These are phyloP conservation scores for Scenedesmus sp. DNA, from an alignment of 163 green algal genomes.

Conservation along the genomic window DNA sequence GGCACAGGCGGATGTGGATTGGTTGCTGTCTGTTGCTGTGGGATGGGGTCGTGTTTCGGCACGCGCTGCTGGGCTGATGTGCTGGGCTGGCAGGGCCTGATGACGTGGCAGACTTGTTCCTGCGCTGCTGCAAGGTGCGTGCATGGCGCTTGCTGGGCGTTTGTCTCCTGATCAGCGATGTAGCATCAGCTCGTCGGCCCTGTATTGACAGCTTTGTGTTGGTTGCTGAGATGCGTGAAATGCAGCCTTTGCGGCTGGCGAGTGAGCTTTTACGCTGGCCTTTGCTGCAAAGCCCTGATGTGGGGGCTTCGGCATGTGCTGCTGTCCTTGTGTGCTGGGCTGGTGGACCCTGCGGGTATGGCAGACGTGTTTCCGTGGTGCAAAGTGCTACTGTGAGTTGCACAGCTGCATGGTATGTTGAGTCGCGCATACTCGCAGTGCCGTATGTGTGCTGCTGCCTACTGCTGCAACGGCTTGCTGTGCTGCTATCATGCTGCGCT, in stretches of 20 bases:
- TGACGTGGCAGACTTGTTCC: constrained; percentile 79
- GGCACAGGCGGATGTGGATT: neutral
- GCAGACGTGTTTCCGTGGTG: constrained; percentile 78
- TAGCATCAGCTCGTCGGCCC: too few relatives aligned
- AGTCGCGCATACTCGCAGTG: too few relatives aligned
- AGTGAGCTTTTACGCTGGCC: too few relatives aligned
- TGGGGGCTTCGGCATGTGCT: constrained; percentile 9
- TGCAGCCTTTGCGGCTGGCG: too few relatives aligned
- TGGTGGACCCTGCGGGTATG: constrained; percentile 68
- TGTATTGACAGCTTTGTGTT: too few relatives aligned
- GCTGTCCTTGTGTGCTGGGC: constrained; percentile 65
- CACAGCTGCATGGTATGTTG: too few relatives aligned
- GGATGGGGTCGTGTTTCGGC: constrained; percentile 10
- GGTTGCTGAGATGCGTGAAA: too few relatives aligned
- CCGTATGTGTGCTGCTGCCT: too few relatives aligned
- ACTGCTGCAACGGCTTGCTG: too few relatives aligned
- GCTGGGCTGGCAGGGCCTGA: constrained; percentile 59
- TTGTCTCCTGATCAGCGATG: too few relatives aligned
- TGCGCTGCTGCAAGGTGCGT: constrained; percentile 67
- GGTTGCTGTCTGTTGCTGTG: neutral
- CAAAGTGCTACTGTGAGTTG: constrained; percentile 7
- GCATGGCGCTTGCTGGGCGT: neutral
- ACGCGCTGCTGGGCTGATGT: constrained; percentile 69
- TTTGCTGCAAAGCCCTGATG: neutral
- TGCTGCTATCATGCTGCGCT: too few relatives aligned